phyloP scores from a whole-genome alignment of 2,329 filamentous ascomycete genomes.

The Paecilomyces dactylethromorphus region DNA sequence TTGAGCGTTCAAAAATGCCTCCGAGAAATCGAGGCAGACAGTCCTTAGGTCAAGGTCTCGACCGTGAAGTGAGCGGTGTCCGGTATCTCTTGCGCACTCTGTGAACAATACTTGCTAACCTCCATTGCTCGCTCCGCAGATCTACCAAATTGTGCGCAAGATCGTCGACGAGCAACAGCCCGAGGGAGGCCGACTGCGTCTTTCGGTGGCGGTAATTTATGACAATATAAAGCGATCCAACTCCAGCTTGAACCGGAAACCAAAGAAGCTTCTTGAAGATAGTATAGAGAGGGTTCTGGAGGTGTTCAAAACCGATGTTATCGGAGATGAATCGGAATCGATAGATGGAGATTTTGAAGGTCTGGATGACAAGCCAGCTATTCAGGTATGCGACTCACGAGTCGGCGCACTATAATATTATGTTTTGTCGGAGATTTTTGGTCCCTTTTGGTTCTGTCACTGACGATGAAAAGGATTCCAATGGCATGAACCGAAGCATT shows the following conservation, averaged over 20 bases:
- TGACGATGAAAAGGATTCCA: constrained; percentile 41
- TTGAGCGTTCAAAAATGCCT: constrained; percentile 23
- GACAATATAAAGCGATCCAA: constrained; percentile 79
- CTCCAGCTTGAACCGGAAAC: constrained; percentile 74
- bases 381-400: constrained; percentile 17
- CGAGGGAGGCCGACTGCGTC: constrained; percentile 42
- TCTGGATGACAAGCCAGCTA: constrained; percentile 31
- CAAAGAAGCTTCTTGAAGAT: constrained; percentile 75
- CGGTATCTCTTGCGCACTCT: neutral
- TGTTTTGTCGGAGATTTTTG: neutral
- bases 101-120: neutral
- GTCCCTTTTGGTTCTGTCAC: neutral
- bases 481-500: constrained; percentile 61
- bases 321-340: constrained; percentile 47
- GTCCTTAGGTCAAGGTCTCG: constrained; percentile 51
- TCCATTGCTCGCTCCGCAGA: constrained; percentile 29
- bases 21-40: constrained; percentile 35
- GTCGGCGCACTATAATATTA: neutral
- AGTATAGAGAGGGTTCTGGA: constrained; percentile 76
- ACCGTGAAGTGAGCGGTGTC: constrained; percentile 49
- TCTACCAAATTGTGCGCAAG: constrained; percentile 75
- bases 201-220: constrained; percentile 61
- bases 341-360: constrained; percentile 47
- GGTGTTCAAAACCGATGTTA: constrained; percentile 60
- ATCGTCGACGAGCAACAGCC: constrained; percentile 60